Evolutionary conservation across 1,284 basidiomycete genomes (phyloP), one percentile per base, ranked within the genome.

Genomic region (Apiotrichum veenhuisii): DNA sequence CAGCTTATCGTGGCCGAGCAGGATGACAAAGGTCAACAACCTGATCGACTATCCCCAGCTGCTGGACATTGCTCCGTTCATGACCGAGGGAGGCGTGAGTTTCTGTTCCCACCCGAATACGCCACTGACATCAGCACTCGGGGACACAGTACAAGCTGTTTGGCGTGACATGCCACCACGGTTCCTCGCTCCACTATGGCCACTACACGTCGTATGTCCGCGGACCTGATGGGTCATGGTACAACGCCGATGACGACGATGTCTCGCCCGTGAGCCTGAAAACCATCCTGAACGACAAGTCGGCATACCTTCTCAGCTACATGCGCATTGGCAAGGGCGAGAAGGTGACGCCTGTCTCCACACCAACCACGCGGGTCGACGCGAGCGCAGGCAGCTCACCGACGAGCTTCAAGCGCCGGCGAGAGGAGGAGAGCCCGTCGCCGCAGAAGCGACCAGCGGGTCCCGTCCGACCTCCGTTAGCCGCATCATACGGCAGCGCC

Each of bases 251-350:
- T 77, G 96, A 99, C 77, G 91, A 93, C 40, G 80, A 81, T 41
- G 87, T 93, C 38, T 80, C 34, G 68, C 77, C 50, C 57, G 77
- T 62, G 62, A 68, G 25, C 64, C 72, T 66, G 33, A 20, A 51
- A 33, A 38, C 81, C 8, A 85, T 86, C 7, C 77, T 85, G 27
- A 79, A 80, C 59, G 82, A 86, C 77, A 88, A 86, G 75, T 91
- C 84, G 64, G 96, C 95, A 50, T 98, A 98, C 68, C 83, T 98
- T 57, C 80, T 98, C 50, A 95, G 95, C 78, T 98, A 98, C 75
- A 82, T 92, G 43, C 84, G 85, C 49, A 49, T 71, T 3, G 17
- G 37, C n/a, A 59, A 62, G 4, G 65, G 54, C 18, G 44, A 30
- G 7, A 30, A 30, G 30, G 12, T 30, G 7, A 30, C 30, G 7